phyloP scores from a whole-genome alignment of 2,329 filamentous ascomycete genomes.

The Dactylella cylindrospora region DNA sequence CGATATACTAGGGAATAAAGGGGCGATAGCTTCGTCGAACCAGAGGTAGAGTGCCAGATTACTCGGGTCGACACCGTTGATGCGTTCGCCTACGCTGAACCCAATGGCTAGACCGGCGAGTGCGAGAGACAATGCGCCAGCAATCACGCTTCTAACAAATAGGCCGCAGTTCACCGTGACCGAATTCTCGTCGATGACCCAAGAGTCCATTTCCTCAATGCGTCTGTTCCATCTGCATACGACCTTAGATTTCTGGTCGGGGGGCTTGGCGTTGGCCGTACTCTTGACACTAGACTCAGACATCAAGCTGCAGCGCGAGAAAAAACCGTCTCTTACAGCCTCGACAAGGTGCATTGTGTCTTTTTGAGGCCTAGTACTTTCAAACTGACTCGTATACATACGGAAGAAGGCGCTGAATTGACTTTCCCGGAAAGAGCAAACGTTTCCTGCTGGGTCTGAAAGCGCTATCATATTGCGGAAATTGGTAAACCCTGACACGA shows the following conservation, averaged over 20 bases:
- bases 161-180: slow-evolving; percentile 9
- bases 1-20: too few species aligned
- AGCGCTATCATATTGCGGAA: slow-evolving; percentile 32
- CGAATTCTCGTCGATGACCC: slow-evolving; percentile 5
- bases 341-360: background rate
- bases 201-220: slow-evolving; percentile 9
- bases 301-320: background rate
- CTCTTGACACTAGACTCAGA: background rate
- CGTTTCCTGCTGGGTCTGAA: background rate
- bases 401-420: slow-evolving; percentile 18
- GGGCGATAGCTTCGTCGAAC: too few species aligned
- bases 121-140: slow-evolving; percentile 36
- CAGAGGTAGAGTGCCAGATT: slow-evolving; percentile 46
- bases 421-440: background rate
- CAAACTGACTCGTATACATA: slow-evolving; percentile 7
- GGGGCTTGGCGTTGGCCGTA: too few species aligned
- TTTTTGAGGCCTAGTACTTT: background rate
- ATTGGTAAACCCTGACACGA: slow-evolving; percentile 22
- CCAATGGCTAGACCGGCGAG: slow-evolving; percentile 48
- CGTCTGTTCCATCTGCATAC: background rate
- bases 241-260: too few species aligned
- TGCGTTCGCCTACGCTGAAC: slow-evolving; percentile 47
- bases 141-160: slow-evolving; percentile 6
- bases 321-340: background rate
- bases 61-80: slow-evolving; percentile 50